Conservation (phyloP, 441 rosid genomes). For the Adansonia rubrostipa region DNA sequence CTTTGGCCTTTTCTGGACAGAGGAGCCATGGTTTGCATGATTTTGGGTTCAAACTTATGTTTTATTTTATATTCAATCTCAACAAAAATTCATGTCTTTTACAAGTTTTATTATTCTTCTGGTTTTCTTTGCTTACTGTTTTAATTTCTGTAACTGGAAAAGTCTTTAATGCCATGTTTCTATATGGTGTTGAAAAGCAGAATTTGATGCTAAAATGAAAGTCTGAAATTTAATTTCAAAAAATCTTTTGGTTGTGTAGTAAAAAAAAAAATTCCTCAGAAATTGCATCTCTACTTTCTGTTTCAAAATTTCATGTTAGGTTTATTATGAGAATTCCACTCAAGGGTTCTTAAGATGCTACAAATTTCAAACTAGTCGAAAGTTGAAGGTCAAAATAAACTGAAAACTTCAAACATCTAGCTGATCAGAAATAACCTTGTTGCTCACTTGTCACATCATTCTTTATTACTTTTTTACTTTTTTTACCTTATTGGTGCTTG, state of each 20-base stretch:
- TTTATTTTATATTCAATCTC: background rate
- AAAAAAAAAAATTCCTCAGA: background rate
- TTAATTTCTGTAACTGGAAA: background rate
- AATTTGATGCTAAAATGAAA: background rate
- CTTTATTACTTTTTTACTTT: background rate
- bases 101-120: background rate
- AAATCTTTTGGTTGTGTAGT: background rate
- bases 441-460: background rate
- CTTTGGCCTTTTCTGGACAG: constrained; percentile 3
- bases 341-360: background rate
- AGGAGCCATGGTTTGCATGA: background rate
- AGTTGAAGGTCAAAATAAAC: background rate
- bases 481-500: background rate
- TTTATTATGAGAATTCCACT: background rate
- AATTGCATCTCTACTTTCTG: background rate
- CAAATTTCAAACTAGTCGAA: background rate
- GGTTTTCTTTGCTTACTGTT: background rate
- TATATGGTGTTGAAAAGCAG: background rate
- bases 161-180: background rate
- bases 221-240: background rate
- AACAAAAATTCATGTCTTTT: background rate
- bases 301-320: background rate
- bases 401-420: background rate
- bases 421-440: background rate
- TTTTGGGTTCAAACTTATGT: background rate